Evolutionary conservation across 2,329 filamentous ascomycete genomes (phyloP).

Genomic region (Alternaria triticina): DNA sequence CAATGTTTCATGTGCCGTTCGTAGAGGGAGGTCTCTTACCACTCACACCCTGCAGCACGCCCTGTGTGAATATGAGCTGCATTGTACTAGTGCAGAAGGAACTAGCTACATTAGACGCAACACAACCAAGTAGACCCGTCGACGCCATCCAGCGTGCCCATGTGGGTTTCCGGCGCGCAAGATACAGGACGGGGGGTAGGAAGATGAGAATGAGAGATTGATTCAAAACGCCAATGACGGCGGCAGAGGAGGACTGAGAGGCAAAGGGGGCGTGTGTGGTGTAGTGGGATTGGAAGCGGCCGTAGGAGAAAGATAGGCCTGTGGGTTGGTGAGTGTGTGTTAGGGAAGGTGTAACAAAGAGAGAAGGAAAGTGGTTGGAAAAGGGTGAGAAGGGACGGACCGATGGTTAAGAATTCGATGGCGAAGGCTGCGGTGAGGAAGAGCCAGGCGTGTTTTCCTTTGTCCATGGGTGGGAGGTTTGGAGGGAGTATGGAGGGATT

Average conservation of each 20-base stretch:
- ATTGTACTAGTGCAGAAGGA: not conserved
- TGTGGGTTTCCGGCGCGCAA: conserved; percentile 39
- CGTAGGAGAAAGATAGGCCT: conserved; percentile 73
- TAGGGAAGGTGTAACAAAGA: not conserved
- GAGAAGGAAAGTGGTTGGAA: too few species aligned
- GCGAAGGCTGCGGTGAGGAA: conserved; percentile 49
- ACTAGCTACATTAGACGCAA: not conserved
- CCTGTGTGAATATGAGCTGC: not conserved
- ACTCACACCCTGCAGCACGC: not conserved
- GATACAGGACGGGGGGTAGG: conserved; percentile 46
- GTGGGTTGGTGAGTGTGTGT: not conserved
- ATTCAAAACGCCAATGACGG: conserved; percentile 68
- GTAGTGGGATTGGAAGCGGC: conserved; percentile 75
- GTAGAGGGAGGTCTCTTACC: not conserved
- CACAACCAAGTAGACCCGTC: not conserved
- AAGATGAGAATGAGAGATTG: conserved; percentile 57
- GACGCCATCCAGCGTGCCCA: conserved; percentile 36
- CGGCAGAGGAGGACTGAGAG: conserved; percentile 61
- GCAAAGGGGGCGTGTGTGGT: conserved; percentile 57
- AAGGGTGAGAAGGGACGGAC: not conserved
- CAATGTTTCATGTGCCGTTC: too few species aligned
- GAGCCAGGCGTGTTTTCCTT: conserved; percentile 25
- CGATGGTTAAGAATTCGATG: conserved; percentile 52
- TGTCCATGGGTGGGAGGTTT: conserved; percentile 19
- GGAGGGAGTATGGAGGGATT: not conserved